Evolutionary conservation across 2,329 filamentous ascomycete genomes (phyloP), one percentile per base, ranked within the genome.

Genomic region (Hirsutella minnesotensis): DNA sequence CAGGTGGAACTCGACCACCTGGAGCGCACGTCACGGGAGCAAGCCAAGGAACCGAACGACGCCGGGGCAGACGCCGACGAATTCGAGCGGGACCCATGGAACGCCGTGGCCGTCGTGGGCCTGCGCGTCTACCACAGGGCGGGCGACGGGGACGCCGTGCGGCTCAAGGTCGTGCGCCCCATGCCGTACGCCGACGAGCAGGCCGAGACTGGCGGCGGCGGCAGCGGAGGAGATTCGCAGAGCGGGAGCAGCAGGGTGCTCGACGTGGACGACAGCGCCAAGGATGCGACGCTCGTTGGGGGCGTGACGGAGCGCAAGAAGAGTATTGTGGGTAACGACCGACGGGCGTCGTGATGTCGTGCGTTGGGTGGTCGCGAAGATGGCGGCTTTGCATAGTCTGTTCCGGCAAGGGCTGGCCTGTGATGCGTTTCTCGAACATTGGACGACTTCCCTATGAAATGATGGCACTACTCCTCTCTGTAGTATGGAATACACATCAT

Each of bases 101-200:
- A 81, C 52, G 77, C 77, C 4, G 69, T 80, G n/a, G 72, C 66
- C 3, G 71, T 79, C 9, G 68, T 81, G 2, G 76, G 78, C 0
- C 58, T 82, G 38, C 68, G 75, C n/a, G 69, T 82, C 2, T 81
- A 79, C 55, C 69, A 72, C 54, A 74, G 10, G 1, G 49, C 55
- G 13, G 36, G 36, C 36, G 36, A 24, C 19, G 36, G 13, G 0
- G 56, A 62, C 33, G 53, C 61, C 2, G 58, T 68, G 21, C 58
- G 58, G 46, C 50, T 72, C 15, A 56, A 56, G 2, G 65, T 69
- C 0, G 58, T 69, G 12, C 52, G 64, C 3, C 64, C 65, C 5
- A 62, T 58, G 20, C 57, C 53, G 3, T 65, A 60, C 38, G 52
- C 51, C 1, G 49, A 53, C 15, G 49, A 50, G 57, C 42, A 43